These are phyloP conservation scores for Arabis alpina DNA, from an alignment of 345 rosid species.

Conservation along the genomic window DNA sequence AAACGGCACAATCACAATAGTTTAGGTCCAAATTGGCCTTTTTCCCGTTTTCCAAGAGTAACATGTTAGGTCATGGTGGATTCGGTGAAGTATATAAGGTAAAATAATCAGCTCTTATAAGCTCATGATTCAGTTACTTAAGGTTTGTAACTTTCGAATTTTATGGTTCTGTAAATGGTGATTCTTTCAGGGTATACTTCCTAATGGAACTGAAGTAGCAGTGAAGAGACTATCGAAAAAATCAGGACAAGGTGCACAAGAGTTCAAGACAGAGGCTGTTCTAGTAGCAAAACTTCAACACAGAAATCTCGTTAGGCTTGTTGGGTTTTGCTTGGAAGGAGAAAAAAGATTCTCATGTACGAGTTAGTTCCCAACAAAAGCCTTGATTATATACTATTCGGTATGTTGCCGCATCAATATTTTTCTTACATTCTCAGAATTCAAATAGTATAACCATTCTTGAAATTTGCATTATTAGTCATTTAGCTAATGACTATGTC, in stretches of 20 bases:
- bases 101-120: background rate
- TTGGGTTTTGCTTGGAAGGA: conserved; percentile 51
- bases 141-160: background rate
- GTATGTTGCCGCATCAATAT: background rate
- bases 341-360: conserved; percentile 48
- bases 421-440: background rate
- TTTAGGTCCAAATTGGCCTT: no score
- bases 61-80: conserved; percentile 69
- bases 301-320: conserved; percentile 50
- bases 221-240: conserved; percentile 49
- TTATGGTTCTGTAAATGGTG: background rate
- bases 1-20: no score
- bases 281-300: conserved; percentile 55
- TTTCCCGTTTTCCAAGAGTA: conserved; percentile 52
- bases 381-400: conserved; percentile 39
- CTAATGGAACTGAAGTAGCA: conserved; percentile 46
- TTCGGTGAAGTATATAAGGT: conserved; percentile 72
- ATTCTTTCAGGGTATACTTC: conserved; percentile 34
- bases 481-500: background rate
- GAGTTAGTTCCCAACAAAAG: conserved; percentile 53
- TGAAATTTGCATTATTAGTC: no score
- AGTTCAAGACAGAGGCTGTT: conserved; percentile 53
- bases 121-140: background rate
- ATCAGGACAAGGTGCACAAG: conserved; percentile 54
- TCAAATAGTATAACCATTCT: no score